A percentile compares a stretch with the other conserved stretches of the same genome.
These are phyloP conservation scores for Vinca minor DNA, from an alignment of 257 asterid species.

Conservation along the genomic window DNA sequence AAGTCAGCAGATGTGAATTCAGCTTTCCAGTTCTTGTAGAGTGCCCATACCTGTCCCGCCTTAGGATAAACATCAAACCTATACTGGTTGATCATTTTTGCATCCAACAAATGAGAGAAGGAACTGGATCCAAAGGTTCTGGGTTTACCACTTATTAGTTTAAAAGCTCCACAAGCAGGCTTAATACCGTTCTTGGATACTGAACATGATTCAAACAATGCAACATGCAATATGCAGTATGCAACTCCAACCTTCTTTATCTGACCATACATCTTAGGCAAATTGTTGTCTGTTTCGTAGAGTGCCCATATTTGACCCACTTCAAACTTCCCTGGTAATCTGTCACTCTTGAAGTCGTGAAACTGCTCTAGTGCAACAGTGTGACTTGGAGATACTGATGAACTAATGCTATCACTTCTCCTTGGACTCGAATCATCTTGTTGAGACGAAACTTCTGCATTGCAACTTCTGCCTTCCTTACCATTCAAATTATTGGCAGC, in stretches of 20 bases:
- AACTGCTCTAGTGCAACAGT: constrained; percentile 11
- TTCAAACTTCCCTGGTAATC: constrained; percentile 14
- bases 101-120: constrained; percentile 25
- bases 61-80: constrained; percentile 14
- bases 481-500: constrained; percentile 5
- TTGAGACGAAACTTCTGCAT: constrained; percentile 10
- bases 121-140: constrained; percentile 6
- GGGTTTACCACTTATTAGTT: background rate
- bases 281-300: constrained; percentile 12
- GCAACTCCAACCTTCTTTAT: constrained; percentile 17
- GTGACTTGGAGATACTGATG: constrained; percentile 3
- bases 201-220: constrained; percentile 10
- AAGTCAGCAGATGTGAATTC: constrained; percentile 12
- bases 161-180: constrained; percentile 20
- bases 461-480: constrained; percentile 4
- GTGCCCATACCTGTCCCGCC: constrained; percentile 31
- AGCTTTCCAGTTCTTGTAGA: constrained; percentile 15
- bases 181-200: constrained; percentile 1
- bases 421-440: constrained; percentile 3
- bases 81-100: background rate
- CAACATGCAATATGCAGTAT: constrained; percentile 17
- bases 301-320: constrained; percentile 26
- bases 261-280: constrained; percentile 21
- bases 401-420: constrained; percentile 1
- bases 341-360: constrained; percentile 16